Evolutionary conservation across 768 basidiomycete species (phyloP).

Genomic region (Stropharia rugosoannulata): DNA sequence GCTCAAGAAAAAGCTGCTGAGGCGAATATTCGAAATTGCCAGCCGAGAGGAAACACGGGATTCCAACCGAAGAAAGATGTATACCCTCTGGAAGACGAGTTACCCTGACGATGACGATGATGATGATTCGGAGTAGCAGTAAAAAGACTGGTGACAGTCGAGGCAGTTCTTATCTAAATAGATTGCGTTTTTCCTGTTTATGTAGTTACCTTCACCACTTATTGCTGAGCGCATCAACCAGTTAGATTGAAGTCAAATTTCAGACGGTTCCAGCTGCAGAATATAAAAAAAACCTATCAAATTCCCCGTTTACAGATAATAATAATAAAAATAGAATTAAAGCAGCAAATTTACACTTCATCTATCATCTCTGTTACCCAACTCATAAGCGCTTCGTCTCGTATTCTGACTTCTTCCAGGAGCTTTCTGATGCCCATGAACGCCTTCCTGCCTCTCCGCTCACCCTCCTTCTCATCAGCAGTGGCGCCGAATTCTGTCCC

Average conservation of each 20-base stretch:
- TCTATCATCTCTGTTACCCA: constrained; percentile 43
- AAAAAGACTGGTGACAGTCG: no score
- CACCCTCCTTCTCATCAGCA: constrained; percentile 64
- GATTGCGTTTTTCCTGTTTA: constrained; percentile 26
- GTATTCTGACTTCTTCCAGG: constrained; percentile 64
- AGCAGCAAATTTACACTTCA: constrained; percentile 12
- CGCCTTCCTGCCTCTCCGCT: constrained; percentile 67
- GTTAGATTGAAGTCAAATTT: no score
- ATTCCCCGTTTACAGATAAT: neutral
- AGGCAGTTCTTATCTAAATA: neutral
- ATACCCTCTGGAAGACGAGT: constrained; percentile 72
- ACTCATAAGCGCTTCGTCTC: constrained; percentile 52
- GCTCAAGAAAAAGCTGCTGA: constrained; percentile 58
- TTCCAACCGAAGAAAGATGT: constrained; percentile 80
- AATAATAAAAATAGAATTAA: neutral
- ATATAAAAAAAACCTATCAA: neutral
- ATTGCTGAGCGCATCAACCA: no score
- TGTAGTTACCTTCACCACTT: no score
- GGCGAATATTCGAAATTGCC: constrained; percentile 70
- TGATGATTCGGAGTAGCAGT: constrained; percentile 21
- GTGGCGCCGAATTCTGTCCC: constrained; percentile 39
- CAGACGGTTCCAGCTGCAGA: no score
- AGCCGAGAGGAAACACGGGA: constrained; percentile 74
- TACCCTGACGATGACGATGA: constrained; percentile 41
- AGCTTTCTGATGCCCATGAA: constrained; percentile 61